Evolutionary conservation across 495 filamentous ascomycete genomes (phyloP).

Genomic region (Penicillium cosmopolitanum): DNA sequence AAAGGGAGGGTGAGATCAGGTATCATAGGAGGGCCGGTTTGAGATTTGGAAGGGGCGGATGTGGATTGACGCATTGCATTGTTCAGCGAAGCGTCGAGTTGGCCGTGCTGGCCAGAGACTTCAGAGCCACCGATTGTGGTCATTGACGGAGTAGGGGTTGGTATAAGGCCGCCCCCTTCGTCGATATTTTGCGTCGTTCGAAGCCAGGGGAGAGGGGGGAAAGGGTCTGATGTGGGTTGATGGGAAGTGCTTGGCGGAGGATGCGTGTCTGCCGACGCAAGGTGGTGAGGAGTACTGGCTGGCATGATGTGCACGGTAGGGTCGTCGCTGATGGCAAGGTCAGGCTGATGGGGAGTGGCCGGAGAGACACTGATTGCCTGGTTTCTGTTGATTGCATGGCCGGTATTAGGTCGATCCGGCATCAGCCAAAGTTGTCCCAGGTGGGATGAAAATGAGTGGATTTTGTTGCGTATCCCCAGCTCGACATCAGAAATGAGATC

Average conservation of each 20-base stretch:
- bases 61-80: slow-evolving; percentile 25
- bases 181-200: slow-evolving; percentile 34
- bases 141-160: slow-evolving; percentile 39
- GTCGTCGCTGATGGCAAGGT: slow-evolving; percentile 13
- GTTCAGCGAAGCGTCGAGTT: slow-evolving; percentile 20
- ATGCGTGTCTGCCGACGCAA: slow-evolving; percentile 9
- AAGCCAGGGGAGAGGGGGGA: slow-evolving; percentile 39
- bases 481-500: slow-evolving; percentile 32
- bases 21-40: slow-evolving; percentile 26
- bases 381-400: slow-evolving; percentile 3
- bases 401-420: slow-evolving; percentile 13
- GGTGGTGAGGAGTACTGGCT: slow-evolving; percentile 17
- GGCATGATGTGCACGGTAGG: slow-evolving; percentile 9
- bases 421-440: slow-evolving; percentile 38
- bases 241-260: slow-evolving; percentile 9
- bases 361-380: slow-evolving; percentile 15
- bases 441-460: slow-evolving; percentile 38
- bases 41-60: slow-evolving; percentile 29
- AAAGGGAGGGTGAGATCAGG: slow-evolving; percentile 33
- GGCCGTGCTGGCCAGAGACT: slow-evolving; percentile 24
- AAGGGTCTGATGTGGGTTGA: slow-evolving; percentile 26
- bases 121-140: slow-evolving; percentile 31
- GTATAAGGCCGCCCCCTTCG: slow-evolving; percentile 32
- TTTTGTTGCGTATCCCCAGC: slow-evolving; percentile 32
- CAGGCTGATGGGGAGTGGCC: slow-evolving; percentile 15